phyloP scores from a whole-genome alignment of 495 filamentous ascomycete genomes.

The Trichoderma reesei region DNA sequence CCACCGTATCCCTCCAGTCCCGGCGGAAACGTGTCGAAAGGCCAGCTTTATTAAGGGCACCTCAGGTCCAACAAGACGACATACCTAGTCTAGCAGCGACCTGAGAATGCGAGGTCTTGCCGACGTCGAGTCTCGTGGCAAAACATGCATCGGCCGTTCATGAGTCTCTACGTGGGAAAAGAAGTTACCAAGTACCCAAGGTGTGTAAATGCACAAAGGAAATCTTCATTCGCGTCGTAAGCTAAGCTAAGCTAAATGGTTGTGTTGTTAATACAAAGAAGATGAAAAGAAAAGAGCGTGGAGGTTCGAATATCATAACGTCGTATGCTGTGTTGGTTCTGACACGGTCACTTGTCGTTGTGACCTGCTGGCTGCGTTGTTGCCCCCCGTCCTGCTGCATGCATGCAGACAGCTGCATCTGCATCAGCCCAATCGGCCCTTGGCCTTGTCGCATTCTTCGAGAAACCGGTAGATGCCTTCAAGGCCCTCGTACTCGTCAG shows the following conservation, averaged over 20 bases:
- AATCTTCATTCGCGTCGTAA: slow-evolving; percentile 5
- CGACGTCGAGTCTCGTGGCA: too few relatives aligned
- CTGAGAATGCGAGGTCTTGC: background rate
- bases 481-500: slow-evolving; percentile 59
- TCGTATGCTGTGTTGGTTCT: background rate
- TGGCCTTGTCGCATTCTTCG: slow-evolving; percentile 68
- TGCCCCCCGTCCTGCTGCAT: too few relatives aligned
- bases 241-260: background rate
- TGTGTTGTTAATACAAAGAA: slow-evolving; percentile 2
- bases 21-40: background rate
- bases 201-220: slow-evolving; percentile 1
- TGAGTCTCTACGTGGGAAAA: too few relatives aligned
- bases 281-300: slow-evolving; percentile 9
- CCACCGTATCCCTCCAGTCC: background rate
- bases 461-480: slow-evolving; percentile 84
- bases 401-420: background rate
- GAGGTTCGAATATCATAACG: background rate
- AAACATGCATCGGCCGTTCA: too few relatives aligned
- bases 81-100: too few relatives aligned
- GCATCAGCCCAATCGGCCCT: slow-evolving; percentile 21
- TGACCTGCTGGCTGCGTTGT: too few relatives aligned
- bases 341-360: too few relatives aligned
- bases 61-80: too few relatives aligned
- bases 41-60: background rate
- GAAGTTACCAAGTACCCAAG: too few relatives aligned